phyloP scores from a whole-genome alignment of 257 asterid genomes.

The Anisodus tanguticus region DNA sequence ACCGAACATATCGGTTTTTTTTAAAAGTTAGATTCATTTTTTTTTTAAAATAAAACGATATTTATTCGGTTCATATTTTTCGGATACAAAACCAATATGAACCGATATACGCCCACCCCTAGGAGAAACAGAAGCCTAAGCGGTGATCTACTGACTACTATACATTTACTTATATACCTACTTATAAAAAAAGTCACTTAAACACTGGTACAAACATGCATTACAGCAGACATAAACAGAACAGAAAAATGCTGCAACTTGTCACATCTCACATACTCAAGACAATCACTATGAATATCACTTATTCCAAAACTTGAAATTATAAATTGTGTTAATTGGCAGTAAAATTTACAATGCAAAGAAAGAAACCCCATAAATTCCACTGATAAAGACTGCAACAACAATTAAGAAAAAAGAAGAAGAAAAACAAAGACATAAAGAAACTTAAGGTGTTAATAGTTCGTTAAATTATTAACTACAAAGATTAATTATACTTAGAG shows the following conservation, averaged over 20 bases:
- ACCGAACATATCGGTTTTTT: too few species aligned
- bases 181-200: not conserved
- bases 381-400: not conserved
- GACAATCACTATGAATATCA: not conserved
- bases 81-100: too few species aligned
- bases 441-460: too few species aligned
- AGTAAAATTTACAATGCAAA: not conserved
- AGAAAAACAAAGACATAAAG: too few species aligned
- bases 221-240: not conserved
- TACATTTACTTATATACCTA: not conserved
- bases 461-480: too few species aligned
- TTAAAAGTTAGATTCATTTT: too few species aligned
- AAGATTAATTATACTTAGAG: too few species aligned
- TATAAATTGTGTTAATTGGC: not conserved
- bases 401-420: not conserved
- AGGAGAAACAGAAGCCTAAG: conserved; percentile 9
- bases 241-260: not conserved
- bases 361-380: too few species aligned
- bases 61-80: too few species aligned
- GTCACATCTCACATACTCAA: not conserved
- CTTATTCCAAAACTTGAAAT: not conserved
- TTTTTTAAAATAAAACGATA: too few species aligned
- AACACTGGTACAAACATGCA: not conserved
- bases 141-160: not conserved
- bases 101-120: too few species aligned